These are phyloP conservation scores for Auricularia heimuer DNA, from an alignment of 768 basidiomycete genomes.

Conservation along the genomic window DNA sequence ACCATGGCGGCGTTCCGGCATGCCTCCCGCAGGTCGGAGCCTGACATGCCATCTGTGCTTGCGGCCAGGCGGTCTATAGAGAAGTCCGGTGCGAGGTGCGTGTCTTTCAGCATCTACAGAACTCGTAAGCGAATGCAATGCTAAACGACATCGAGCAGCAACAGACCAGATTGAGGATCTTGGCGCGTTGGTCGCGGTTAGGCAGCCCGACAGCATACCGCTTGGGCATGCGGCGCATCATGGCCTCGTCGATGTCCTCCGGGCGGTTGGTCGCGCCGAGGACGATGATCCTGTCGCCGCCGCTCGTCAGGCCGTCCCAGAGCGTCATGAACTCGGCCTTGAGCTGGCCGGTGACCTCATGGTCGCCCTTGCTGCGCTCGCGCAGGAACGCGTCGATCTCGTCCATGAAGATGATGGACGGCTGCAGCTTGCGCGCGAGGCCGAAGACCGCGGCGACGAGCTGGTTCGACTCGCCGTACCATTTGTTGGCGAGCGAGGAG, in stretches of 20 bases:
- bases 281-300: constrained; percentile 73
- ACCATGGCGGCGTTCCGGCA: constrained; percentile 93
- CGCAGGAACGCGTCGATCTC: constrained; percentile 95
- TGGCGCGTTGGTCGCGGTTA: constrained; percentile 63
- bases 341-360: constrained; percentile 98
- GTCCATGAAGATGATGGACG: constrained; percentile 96
- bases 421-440: constrained; percentile 86
- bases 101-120: constrained; percentile 73
- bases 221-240: constrained; percentile 95
- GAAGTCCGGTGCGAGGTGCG: constrained; percentile 54
- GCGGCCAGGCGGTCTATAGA: constrained; percentile 53
- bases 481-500: constrained; percentile 66
- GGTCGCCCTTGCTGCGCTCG: constrained; percentile 78
- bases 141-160: background rate
- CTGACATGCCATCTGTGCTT: constrained; percentile 66
- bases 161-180: constrained; percentile 71
- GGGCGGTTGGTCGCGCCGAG: constrained; percentile 95
- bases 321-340: constrained; percentile 95
- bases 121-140: background rate
- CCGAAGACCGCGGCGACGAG: constrained; percentile 91
- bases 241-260: constrained; percentile 80
- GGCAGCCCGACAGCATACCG: constrained; percentile 84
- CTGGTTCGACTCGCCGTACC: constrained; percentile 90
- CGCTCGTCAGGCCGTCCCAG: constrained; percentile 90
- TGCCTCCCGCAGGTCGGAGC: constrained; percentile 85